Evolutionary conservation across 2,329 filamentous ascomycete species (phyloP).

Genomic region (Fusarium begoniae): DNA sequence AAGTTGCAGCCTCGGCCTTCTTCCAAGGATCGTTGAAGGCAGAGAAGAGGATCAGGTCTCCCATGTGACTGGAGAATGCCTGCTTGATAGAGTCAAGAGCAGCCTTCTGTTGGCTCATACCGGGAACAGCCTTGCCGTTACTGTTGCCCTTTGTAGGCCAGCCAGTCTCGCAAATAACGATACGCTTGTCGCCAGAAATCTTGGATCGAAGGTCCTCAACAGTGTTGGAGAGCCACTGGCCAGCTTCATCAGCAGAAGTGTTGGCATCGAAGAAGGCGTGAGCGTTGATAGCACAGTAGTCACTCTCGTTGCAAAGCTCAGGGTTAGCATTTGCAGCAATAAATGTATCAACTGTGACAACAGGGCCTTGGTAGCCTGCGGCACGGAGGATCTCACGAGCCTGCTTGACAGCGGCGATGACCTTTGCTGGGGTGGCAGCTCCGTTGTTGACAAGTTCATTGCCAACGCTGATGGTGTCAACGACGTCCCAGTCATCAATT

Average conservation of each 20-base stretch:
- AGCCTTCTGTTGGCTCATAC: slow-evolving; percentile 68
- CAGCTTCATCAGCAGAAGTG: slow-evolving; percentile 67
- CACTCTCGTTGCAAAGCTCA: slow-evolving; percentile 74
- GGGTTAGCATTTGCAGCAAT: slow-evolving; percentile 72
- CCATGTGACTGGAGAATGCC: slow-evolving; percentile 61
- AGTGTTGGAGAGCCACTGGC: slow-evolving; percentile 71
- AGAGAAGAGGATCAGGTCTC: slow-evolving; percentile 75
- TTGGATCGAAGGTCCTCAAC: slow-evolving; percentile 55
- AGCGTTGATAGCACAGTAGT: slow-evolving; percentile 83
- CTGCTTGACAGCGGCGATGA: slow-evolving; percentile 66
- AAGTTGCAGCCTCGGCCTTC: slow-evolving; percentile 66
- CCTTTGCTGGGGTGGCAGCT: slow-evolving; percentile 58
- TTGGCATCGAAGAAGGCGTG: slow-evolving; percentile 85
- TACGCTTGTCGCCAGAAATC: slow-evolving; percentile 61
- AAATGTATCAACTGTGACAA: slow-evolving; percentile 85
- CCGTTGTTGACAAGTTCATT: slow-evolving; percentile 82
- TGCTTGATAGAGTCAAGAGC: slow-evolving; percentile 73
- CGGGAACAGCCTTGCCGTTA: slow-evolving; percentile 76
- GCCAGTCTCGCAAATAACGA: slow-evolving; percentile 83
- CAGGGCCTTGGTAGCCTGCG: slow-evolving; percentile 74
- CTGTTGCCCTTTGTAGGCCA: slow-evolving; percentile 77
- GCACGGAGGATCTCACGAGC: slow-evolving; percentile 66
- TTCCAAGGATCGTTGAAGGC: slow-evolving; percentile 87
- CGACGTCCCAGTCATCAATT: slow-evolving; percentile 71
- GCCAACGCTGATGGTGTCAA: slow-evolving; percentile 79